These are phyloP conservation scores for Pulveroboletus sp. DNA, from an alignment of 1,284 basidiomycete genomes.

Conservation along the genomic window DNA sequence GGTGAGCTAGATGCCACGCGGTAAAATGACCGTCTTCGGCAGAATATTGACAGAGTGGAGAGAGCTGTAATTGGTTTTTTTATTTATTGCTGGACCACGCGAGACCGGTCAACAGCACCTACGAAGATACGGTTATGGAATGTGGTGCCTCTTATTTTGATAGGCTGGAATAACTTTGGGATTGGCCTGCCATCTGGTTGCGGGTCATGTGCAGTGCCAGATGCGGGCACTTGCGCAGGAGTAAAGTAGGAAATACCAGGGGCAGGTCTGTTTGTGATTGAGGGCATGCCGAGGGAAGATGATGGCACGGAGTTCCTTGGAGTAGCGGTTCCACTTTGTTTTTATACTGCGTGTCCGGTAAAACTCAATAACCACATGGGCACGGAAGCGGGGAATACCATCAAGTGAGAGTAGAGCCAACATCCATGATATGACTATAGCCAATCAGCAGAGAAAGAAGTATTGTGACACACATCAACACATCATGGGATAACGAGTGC, in stretches of 20 bases:
- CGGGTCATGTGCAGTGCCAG: conserved; percentile 49
- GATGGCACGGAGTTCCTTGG: neutral
- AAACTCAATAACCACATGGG: too few species aligned
- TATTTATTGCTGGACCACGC: neutral
- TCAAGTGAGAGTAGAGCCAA: too few species aligned
- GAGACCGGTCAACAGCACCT: conserved; percentile 19
- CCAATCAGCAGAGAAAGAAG: too few species aligned
- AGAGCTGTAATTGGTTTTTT: conserved; percentile 34
- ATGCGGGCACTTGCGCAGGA: conserved; percentile 50
- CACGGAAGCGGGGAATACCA: too few species aligned
- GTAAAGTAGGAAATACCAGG: conserved; percentile 52
- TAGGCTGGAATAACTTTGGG: conserved; percentile 63
- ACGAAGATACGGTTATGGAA: conserved; percentile 77
- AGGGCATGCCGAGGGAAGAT: conserved; percentile 10
- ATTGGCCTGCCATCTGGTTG: conserved; percentile 46
- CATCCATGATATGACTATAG: too few species aligned
- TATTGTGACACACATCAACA: too few species aligned
- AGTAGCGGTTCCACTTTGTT: neutral
- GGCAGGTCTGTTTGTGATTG: conserved; percentile 37
- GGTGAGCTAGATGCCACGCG: conserved; percentile 55
- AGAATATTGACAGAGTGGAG: conserved; percentile 68
- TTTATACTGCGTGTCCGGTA: conserved; percentile 11
- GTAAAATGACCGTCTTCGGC: conserved; percentile 55
- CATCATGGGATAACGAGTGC: neutral
- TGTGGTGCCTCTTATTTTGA: conserved; percentile 62